phyloP scores from a whole-genome alignment of 2,329 filamentous ascomycete species.

The Microdochium bolleyi region DNA sequence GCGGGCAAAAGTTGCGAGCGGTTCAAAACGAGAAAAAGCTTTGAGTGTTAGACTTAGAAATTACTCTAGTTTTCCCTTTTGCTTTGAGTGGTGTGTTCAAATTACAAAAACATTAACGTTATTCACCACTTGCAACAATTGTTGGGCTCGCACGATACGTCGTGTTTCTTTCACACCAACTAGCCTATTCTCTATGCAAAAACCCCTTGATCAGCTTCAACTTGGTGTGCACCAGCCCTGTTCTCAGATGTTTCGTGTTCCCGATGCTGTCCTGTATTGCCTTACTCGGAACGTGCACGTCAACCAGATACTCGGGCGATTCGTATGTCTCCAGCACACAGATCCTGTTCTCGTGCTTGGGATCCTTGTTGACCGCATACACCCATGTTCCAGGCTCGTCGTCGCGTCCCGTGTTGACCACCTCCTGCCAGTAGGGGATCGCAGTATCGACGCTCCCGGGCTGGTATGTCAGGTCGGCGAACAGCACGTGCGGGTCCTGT shows the following conservation, averaged over 20 bases:
- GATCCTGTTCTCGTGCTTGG: constrained; percentile 9
- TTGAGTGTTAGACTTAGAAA: too few relatives aligned
- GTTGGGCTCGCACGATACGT: too few relatives aligned
- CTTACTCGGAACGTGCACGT: constrained; percentile 17
- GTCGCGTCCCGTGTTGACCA: constrained; percentile 12
- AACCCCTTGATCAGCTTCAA: constrained; percentile 8
- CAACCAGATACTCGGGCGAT: constrained; percentile 14
- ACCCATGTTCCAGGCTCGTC: neutral
- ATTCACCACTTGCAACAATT: too few relatives aligned
- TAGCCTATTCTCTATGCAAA: neutral
- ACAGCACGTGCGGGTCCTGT: constrained; percentile 15
- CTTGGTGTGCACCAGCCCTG: constrained; percentile 12
- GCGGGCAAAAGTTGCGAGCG: too few relatives aligned
- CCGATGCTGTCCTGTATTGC: constrained; percentile 15
- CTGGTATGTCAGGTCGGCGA: constrained; percentile 17
- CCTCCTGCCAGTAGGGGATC: constrained; percentile 16
- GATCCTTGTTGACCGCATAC: constrained; percentile 6
- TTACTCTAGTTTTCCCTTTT: too few relatives aligned
- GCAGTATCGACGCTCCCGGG: constrained; percentile 11
- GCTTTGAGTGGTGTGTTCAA: too few relatives aligned
- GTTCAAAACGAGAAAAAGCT: too few relatives aligned
- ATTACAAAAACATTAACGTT: neutral
- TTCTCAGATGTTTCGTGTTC: constrained; percentile 13
- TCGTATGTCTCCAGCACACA: constrained; percentile 17
- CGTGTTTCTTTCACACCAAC: too few relatives aligned